A percentile compares a stretch with the other conserved stretches of the same genome.
These are phyloP conservation scores for Tripidium arundinaceum DNA, from an alignment of 202 grass and related monocot genomes.

Conservation along the genomic window DNA sequence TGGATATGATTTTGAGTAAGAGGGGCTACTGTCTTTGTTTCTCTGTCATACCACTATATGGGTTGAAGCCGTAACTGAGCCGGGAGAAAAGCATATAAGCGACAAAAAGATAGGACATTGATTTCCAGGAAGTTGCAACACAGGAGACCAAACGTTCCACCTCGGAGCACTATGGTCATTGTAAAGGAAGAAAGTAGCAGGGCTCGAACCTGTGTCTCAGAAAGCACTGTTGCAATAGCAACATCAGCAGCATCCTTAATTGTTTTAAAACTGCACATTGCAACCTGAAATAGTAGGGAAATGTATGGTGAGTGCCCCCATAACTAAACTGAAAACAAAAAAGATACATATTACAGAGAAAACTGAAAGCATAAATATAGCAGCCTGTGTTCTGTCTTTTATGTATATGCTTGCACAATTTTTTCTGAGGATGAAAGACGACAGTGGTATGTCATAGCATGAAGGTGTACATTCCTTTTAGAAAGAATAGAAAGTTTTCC, in stretches of 20 bases:
- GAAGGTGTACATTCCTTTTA: neutral
- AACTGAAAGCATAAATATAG: neutral
- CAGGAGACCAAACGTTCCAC: neutral
- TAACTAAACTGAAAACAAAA: constrained; percentile 21
- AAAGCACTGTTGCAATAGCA: constrained; percentile 97
- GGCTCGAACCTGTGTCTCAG: constrained; percentile 85
- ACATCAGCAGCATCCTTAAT: constrained; percentile 96
- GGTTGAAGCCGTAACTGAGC: no score
- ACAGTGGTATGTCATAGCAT: constrained; percentile 12
- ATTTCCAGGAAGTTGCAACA: no score
- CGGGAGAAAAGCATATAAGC: no score
- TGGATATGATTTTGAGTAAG: no score
- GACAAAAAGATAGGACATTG: no score
- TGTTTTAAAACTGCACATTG: constrained; percentile 95
- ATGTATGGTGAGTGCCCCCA: constrained; percentile 4
- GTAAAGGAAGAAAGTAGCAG: neutral
- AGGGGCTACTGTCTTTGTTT: no score
- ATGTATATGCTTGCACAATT: neutral
- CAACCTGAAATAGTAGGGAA: constrained; percentile 57
- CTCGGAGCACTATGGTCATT: neutral
- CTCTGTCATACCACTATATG: no score
- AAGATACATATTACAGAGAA: neutral
- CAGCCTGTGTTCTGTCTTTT: neutral
- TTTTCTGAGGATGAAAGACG: constrained; percentile 28
- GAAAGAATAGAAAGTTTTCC: neutral